Evolutionary conservation across 257 asterid species (phyloP).

Genomic region (Ballota nigra): DNA sequence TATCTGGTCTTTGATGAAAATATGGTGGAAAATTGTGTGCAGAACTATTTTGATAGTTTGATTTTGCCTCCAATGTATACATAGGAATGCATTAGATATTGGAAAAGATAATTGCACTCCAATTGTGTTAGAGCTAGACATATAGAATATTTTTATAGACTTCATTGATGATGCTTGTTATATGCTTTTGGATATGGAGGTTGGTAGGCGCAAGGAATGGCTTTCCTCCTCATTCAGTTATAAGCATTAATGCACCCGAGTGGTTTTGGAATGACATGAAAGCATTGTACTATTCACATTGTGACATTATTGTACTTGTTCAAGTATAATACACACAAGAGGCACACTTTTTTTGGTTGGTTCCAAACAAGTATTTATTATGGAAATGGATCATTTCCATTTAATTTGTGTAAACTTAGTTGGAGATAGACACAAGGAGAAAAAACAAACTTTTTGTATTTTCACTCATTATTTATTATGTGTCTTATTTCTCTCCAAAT

Average conservation of each 20-base stretch:
- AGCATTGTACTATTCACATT: neutral
- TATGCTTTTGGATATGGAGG: neutral
- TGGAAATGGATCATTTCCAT: neutral
- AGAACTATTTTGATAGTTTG: constrained; percentile 24
- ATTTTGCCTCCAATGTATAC: neutral
- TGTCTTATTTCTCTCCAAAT: too few species aligned
- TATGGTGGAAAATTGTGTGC: neutral
- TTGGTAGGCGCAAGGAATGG: neutral
- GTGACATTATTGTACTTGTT: neutral
- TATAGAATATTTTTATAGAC: neutral
- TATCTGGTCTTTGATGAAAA: neutral
- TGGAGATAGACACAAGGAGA: neutral
- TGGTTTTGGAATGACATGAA: too few species aligned
- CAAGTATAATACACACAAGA: neutral
- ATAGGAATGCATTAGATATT: neutral
- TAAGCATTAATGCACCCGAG: neutral
- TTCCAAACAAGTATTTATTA: neutral
- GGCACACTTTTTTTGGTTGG: neutral
- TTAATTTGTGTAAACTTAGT: neutral
- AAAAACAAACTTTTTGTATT: too few species aligned
- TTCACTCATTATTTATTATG: too few species aligned
- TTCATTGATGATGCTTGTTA: neutral
- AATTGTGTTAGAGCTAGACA: neutral
- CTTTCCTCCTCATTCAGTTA: neutral
- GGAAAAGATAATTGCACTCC: neutral